Percentiles rank a stretch among this genome's conserved stretches.
phyloP scores from a whole-genome alignment of 495 filamentous ascomycete genomes.

The Hyphodiscus hymeniophilus region DNA sequence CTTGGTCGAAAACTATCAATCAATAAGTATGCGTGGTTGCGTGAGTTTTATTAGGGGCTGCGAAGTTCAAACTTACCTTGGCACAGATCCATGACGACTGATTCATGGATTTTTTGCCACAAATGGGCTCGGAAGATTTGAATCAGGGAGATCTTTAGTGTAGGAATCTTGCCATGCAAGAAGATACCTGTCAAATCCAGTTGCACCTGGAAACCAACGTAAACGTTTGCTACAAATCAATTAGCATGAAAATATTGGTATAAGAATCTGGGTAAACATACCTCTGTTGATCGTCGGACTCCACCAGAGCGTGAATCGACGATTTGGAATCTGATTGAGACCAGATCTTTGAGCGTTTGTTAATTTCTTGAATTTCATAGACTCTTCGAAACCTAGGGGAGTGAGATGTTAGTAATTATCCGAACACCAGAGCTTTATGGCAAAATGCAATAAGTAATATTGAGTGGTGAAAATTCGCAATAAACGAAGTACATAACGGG shows the following conservation, averaged over 20 bases:
- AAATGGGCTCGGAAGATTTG: conserved; percentile 99
- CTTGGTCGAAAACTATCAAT: conserved; percentile 99
- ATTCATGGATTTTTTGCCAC: conserved; percentile 99
- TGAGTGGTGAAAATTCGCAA: too few relatives aligned
- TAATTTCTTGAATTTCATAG: conserved; percentile 98
- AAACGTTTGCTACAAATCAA: conserved; percentile 70
- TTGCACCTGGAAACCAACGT: conserved; percentile 98
- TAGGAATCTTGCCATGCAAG: conserved; percentile 98
- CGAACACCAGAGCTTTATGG: too few relatives aligned
- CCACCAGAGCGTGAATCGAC: conserved; percentile 99
- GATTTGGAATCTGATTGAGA: conserved; percentile 99
- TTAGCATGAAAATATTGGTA: background rate
- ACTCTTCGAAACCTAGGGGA: background rate
- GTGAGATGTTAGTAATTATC: background rate
- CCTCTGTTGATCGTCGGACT: conserved; percentile 15
- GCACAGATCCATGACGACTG: conserved; percentile 97
- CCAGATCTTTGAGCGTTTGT: conserved; percentile 97
- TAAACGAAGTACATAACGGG: too few relatives aligned
- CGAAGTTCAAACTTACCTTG: too few relatives aligned
- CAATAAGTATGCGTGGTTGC: too few relatives aligned
- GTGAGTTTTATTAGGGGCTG: too few relatives aligned
- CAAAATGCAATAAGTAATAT: too few relatives aligned
- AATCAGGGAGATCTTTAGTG: conserved; percentile 95
- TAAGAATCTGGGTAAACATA: background rate
- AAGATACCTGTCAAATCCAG: conserved; percentile 98